A percentile compares a stretch with the other conserved stretches of the same genome.
phyloP scores from a whole-genome alignment of 306 rosid genomes.

The Quercus cerris region DNA sequence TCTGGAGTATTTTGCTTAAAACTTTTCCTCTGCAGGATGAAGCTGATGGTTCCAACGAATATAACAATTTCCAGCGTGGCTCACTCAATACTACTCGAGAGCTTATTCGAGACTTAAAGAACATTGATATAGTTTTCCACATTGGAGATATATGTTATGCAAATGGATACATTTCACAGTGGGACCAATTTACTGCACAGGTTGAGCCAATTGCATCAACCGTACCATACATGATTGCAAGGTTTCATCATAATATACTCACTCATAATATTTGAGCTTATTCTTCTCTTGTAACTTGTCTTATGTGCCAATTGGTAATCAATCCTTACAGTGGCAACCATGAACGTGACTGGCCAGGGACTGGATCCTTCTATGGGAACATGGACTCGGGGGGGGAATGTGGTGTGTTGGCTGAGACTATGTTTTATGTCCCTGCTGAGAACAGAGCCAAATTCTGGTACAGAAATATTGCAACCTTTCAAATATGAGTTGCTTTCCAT shows the following conservation, averaged over 20 bases:
- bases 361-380: conserved; percentile 78
- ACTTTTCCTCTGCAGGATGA: conserved; percentile 56
- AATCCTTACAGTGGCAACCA: conserved; percentile 76
- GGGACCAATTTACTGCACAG: conserved; percentile 96
- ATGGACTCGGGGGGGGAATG: conserved; percentile 97
- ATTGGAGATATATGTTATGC: conserved; percentile 93
- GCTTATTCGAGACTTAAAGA: conserved; percentile 66
- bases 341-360: conserved; percentile 95
- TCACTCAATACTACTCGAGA: conserved; percentile 80
- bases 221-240: conserved; percentile 90
- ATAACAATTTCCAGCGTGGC: conserved; percentile 75
- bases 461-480: neutral
- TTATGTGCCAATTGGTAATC: conserved; percentile 19
- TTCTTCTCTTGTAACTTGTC: conserved; percentile 10
- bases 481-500: neutral
- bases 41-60: conserved; percentile 96
- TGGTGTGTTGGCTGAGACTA: conserved; percentile 74
- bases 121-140: conserved; percentile 82
- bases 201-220: conserved; percentile 91
- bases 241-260: conserved; percentile 36
- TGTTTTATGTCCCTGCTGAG: conserved; percentile 94
- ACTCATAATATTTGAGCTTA: neutral
- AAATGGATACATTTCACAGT: conserved; percentile 88
- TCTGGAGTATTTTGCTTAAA: conserved; percentile 7
- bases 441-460: conserved; percentile 89